Percentiles rank a stretch among this genome's conserved stretches.
Conservation (phyloP, 2,329 filamentous ascomycete genomes). For the Dactylonectria macrodidyma region DNA sequence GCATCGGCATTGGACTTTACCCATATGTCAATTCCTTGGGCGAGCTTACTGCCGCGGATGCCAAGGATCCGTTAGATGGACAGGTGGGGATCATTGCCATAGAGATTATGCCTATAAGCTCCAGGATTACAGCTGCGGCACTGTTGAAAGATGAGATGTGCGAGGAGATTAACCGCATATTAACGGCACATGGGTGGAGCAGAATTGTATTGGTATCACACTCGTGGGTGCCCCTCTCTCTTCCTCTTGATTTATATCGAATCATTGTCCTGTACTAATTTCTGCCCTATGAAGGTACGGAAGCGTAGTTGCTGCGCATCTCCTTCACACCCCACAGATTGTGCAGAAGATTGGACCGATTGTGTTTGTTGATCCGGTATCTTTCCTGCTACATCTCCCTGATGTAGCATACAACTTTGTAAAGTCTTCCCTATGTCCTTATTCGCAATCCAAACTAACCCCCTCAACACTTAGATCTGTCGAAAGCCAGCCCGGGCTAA, state of each 20-base stretch:
- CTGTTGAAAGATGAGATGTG: conserved; percentile 64
- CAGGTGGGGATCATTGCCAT: conserved; percentile 71
- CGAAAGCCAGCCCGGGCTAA: conserved; percentile 63
- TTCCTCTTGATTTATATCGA: conserved; percentile 1
- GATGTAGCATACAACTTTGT: conserved; percentile 76
- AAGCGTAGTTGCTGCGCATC: conserved; percentile 69
- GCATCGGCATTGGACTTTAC: conserved; percentile 68
- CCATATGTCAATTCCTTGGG: conserved; percentile 69
- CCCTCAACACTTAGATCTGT: conserved; percentile 50
- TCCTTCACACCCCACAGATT: conserved; percentile 61
- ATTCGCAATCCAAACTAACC: conserved; percentile 23
- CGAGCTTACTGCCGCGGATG: conserved; percentile 61
- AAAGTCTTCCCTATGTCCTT: conserved; percentile 21
- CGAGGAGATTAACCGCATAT: conserved; percentile 66
- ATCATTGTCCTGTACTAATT: conserved; percentile 22
- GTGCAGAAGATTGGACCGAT: conserved; percentile 59
- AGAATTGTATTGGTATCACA: conserved; percentile 69
- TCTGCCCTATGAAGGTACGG: conserved; percentile 59
- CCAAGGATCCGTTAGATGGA: conserved; percentile 57
- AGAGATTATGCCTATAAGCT: conserved; percentile 72
- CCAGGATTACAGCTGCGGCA: conserved; percentile 65
- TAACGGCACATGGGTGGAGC: conserved; percentile 65
- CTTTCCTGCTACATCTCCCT: conserved; percentile 72
- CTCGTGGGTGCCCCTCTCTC: conserved; percentile 46
- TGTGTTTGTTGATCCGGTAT: conserved; percentile 73